Evolutionary conservation across 1,139 yeast species (phyloP), one percentile per base, ranked within the genome.

Genomic region (Zygotorulaspora mrakii): DNA sequence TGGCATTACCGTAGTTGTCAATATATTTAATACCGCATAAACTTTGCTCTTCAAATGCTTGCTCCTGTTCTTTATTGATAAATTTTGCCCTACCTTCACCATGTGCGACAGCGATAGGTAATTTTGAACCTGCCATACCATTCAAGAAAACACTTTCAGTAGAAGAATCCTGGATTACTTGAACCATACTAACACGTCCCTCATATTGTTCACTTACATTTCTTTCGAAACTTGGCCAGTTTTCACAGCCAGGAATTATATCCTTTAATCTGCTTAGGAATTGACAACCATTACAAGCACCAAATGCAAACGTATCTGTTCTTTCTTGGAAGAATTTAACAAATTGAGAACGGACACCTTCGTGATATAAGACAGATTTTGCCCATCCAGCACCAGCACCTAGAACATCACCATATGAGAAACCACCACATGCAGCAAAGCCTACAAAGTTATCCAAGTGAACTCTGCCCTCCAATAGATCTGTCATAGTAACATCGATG

Each of bases 361-460:
- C 86, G 60, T 91, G 83, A 74, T 81, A 88, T 52, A 94, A 69
- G n/a, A 91, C 95, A 13, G 96, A 86, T 62, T 88, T 89, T 46
- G 99, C 98, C 98, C 98, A 94, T 45, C 99, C 99, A 38, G 94
- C 87, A 62, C 96, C 99, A 21, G 98, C 98, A 52, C 99, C 98
- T 47, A 94, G 72, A 34, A 94, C 99, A 67, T 94, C 99, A 73
- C 99, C 99, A 61, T 89, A 94, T 2, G 97, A 88, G 73, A 94
- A 94, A 20, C 99, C 99, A 67, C 99, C 99, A 69, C 98, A 94
- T 4, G 98, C 98, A 40, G 97, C 98, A 43, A 94, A 58, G 48
- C 99, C 99, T 35, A 82, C 87, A 65, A 91, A 94, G 35, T 78
- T 82, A 55, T 77, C 80, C 52, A 94, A 73, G n/a, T 79, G 65